Percentiles rank a stretch among this genome's conserved stretches.
Evolutionary conservation across 1,139 yeast species (phyloP).

Genomic region (Geotrichum macrosporum): DNA sequence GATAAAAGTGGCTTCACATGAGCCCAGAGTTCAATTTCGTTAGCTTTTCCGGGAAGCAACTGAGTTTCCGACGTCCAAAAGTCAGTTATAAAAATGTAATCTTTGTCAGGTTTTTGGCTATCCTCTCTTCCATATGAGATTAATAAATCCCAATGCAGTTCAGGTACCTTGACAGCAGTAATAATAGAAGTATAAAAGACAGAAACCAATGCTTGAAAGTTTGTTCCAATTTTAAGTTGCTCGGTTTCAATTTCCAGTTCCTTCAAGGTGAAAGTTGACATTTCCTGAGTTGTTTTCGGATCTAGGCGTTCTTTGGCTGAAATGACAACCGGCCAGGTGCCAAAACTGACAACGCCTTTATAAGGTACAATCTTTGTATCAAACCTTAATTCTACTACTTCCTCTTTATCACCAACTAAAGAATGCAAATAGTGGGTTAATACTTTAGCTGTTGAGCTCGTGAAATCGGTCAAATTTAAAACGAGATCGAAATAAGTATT

Average conservation of each 20-base stretch:
- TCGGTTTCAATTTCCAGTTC: too few species aligned
- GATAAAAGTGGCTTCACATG: conserved; percentile 22
- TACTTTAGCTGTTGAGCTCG: background rate
- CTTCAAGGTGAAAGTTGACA: too few species aligned
- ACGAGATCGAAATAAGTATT: background rate
- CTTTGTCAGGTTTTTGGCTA: too few species aligned
- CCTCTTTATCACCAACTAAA: too few species aligned
- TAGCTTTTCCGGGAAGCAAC: conserved; percentile 22
- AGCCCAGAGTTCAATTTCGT: conserved; percentile 24
- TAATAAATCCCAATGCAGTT: conserved; percentile 27
- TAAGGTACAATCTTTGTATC: background rate
- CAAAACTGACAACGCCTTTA: background rate
- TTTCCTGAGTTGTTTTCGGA: too few species aligned
- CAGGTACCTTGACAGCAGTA: conserved; percentile 19
- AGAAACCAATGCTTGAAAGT: too few species aligned
- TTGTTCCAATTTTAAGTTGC: too few species aligned
- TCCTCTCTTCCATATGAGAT: conserved; percentile 30
- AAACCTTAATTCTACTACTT: background rate
- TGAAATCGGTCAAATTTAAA: background rate
- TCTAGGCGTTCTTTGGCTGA: too few species aligned
- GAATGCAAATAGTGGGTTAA: background rate
- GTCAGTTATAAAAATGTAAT: conserved; percentile 22
- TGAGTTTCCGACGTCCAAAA: conserved; percentile 25
- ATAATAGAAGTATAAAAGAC: too few species aligned
- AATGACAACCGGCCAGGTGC: conserved; percentile 3